Percentiles rank a stretch among this genome's conserved stretches.
These are phyloP conservation scores for Komagataea norvegica DNA, from an alignment of 1,139 yeast species.

Conservation along the genomic window DNA sequence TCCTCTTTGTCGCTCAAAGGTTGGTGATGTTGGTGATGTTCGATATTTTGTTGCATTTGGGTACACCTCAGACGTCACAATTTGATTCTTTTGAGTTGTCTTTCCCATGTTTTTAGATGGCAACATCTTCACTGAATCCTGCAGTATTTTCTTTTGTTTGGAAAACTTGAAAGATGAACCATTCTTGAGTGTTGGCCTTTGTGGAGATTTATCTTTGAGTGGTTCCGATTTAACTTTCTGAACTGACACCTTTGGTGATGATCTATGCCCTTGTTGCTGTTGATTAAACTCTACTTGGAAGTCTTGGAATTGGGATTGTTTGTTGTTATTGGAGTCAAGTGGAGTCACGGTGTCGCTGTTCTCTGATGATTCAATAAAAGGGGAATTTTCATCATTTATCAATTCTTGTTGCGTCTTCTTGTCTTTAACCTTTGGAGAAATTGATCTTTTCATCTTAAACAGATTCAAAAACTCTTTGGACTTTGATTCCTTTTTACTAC, in stretches of 20 bases:
- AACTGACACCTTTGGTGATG: conserved; percentile 8
- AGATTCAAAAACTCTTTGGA: conserved; percentile 25
- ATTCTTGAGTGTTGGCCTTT: not conserved
- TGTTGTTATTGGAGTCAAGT: not conserved
- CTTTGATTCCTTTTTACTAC: conserved; percentile 17
- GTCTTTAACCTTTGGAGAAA: conserved; percentile 10
- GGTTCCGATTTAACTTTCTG: conserved; percentile 17
- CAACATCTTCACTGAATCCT: conserved; percentile 19
- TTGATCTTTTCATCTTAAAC: conserved; percentile 25
- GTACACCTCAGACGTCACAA: conserved; percentile 5
- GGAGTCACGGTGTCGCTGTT: no score
- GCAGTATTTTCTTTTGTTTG: conserved; percentile 12
- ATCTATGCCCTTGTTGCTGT: conserved; percentile 4
- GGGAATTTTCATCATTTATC: conserved; percentile 7
- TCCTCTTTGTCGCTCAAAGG: conserved; percentile 3
- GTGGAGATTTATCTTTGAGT: not conserved
- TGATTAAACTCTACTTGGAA: conserved; percentile 5
- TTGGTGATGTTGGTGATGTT: conserved; percentile 8
- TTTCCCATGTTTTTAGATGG: conserved; percentile 10
- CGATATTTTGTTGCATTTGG: conserved; percentile 3
- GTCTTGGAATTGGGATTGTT: conserved; percentile 2
- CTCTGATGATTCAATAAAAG: conserved; percentile 2
- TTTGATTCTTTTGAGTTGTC: conserved; percentile 1
- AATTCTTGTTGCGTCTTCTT: conserved; percentile 2
- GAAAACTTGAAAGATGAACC: conserved; percentile 14